These are phyloP conservation scores for Persicaria maculosa DNA, from an alignment of 148 eudicot genomes.

Conservation along the genomic window DNA sequence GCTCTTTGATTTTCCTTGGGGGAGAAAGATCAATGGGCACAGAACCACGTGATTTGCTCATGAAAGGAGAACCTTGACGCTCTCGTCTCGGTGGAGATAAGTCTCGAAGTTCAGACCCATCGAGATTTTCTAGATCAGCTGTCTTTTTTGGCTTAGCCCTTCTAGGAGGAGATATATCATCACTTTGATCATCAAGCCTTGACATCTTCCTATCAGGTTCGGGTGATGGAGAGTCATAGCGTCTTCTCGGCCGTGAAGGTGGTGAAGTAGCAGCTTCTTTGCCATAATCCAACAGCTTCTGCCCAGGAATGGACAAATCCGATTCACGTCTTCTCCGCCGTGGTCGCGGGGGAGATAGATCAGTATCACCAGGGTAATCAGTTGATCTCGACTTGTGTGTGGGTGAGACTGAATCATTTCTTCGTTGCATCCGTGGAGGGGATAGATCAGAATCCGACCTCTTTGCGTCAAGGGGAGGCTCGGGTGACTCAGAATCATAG, in stretches of 20 bases:
- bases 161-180: constrained; percentile 41
- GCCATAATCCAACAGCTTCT: constrained; percentile 19
- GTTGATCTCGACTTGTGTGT: not conserved
- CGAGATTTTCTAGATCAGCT: constrained; percentile 9
- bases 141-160: constrained; percentile 17
- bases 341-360: constrained; percentile 32
- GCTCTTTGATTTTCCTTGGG: constrained; percentile 39
- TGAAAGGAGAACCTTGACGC: constrained; percentile 19
- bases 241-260: constrained; percentile 35
- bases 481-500: constrained; percentile 47
- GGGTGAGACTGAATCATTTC: constrained; percentile 8
- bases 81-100: constrained; percentile 48
- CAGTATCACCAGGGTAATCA: constrained; percentile 6
- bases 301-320: constrained; percentile 21
- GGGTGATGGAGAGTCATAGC: constrained; percentile 29
- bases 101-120: constrained; percentile 18
- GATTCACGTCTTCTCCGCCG: constrained; percentile 14
- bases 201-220: constrained; percentile 15
- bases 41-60: constrained; percentile 15
- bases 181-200: constrained; percentile 11
- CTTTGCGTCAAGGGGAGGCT: constrained; percentile 7
- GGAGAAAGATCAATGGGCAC: constrained; percentile 57
- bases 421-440: constrained; percentile 31
- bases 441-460: constrained; percentile 23
- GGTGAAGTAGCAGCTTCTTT: constrained; percentile 35